These are phyloP conservation scores for Piloderma croceum DNA, from an alignment of 768 basidiomycete genomes.

Conservation along the genomic window DNA sequence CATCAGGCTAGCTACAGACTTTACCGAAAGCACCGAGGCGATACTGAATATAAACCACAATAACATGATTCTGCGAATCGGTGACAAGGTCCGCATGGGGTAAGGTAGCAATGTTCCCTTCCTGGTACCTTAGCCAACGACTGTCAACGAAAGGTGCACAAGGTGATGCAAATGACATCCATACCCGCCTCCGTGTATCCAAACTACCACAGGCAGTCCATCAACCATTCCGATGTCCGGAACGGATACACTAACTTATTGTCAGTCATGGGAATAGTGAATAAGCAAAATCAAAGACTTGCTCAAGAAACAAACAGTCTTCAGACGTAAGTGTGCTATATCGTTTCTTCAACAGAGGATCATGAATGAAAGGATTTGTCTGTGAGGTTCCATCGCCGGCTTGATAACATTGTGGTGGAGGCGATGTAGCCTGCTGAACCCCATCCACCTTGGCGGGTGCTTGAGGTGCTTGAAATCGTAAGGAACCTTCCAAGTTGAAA, in stretches of 20 bases:
- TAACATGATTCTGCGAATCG: conserved; percentile 16
- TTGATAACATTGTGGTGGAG: conserved; percentile 24
- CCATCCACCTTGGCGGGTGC: too few relatives aligned
- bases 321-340: conserved; percentile 17
- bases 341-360: conserved; percentile 7
- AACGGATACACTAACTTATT: conserved; percentile 28
- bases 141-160: too few relatives aligned
- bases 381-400: conserved; percentile 3
- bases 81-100: conserved; percentile 21
- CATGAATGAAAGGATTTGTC: conserved; percentile 7
- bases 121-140: too few relatives aligned
- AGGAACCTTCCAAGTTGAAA: too few relatives aligned
- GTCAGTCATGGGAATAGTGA: too few relatives aligned
- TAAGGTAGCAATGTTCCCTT: too few relatives aligned
- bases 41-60: conserved; percentile 29
- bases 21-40: conserved; percentile 31
- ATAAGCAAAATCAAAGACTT: background rate
- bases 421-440: conserved; percentile 20
- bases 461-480: too few relatives aligned
- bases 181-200: conserved; percentile 33
- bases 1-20: too few relatives aligned
- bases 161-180: too few relatives aligned
- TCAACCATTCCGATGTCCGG: conserved; percentile 14
- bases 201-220: conserved; percentile 28
- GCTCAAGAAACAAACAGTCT: conserved; percentile 32